Percentiles rank a stretch among this genome's conserved stretches.
Conservation (phyloP, 2,329 filamentous ascomycete genomes). For the Aspergillus viridinutans region DNA sequence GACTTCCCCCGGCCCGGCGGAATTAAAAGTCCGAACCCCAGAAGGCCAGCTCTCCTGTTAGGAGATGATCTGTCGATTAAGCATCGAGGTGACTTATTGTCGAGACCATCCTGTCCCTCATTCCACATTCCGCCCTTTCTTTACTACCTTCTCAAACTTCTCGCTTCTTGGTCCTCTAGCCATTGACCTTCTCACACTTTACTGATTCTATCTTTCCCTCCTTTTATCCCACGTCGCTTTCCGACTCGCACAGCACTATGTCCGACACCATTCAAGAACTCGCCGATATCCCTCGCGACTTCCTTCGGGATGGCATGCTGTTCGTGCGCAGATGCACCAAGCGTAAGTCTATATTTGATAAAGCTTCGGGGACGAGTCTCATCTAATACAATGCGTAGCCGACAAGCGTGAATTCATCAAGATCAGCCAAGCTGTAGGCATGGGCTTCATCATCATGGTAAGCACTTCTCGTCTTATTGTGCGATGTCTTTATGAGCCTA, state of each 20-base stretch:
- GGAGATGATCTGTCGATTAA: conserved; percentile 1
- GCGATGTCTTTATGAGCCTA: not conserved
- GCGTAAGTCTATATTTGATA: conserved; percentile 13
- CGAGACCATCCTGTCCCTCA: not conserved
- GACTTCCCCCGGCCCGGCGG: conserved; percentile 15
- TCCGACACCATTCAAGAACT: conserved; percentile 21
- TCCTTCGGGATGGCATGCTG: conserved; percentile 18
- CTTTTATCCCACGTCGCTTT: not conserved
- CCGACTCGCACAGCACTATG: conserved; percentile 9
- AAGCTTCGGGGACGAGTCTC: not conserved
- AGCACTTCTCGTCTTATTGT: not conserved
- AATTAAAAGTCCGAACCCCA: conserved; percentile 19
- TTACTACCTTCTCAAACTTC: not conserved
- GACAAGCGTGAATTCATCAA: conserved; percentile 59
- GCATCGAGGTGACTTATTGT: not conserved
- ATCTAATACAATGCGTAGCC: conserved; percentile 35
- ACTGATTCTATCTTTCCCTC: not conserved
- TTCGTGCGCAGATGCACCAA: conserved; percentile 22
- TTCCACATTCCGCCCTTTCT: not conserved
- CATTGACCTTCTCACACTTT: not conserved
- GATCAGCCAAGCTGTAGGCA: conserved; percentile 57
- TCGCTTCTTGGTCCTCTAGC: not conserved
- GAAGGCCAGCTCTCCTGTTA: conserved; percentile 15
- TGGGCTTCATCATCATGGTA: conserved; percentile 57
- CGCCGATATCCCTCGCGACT: conserved; percentile 21